Conservation (phyloP, 805 yeast species). For the Wickerhamiella musiphila region DNA sequence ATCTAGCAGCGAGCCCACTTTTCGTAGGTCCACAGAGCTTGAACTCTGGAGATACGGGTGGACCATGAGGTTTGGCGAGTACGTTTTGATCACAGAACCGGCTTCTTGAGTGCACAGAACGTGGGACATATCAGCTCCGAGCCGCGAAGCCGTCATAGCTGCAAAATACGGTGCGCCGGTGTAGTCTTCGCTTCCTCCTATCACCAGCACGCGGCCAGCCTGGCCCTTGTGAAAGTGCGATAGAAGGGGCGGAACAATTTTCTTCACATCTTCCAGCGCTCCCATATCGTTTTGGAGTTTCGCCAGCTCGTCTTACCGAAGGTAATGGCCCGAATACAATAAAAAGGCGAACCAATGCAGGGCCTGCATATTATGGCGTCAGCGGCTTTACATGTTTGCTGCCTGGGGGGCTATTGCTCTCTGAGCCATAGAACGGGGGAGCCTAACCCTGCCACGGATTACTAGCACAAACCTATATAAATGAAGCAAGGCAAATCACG, state of each 20-base stretch:
- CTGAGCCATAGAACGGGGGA: too few relatives aligned
- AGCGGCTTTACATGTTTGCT: too few relatives aligned
- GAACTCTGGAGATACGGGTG: conserved; percentile 67
- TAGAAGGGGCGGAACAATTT: conserved; percentile 42
- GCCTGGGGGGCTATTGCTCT: too few relatives aligned
- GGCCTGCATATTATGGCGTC: too few relatives aligned
- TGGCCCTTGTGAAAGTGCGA: conserved; percentile 69
- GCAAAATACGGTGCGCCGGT: conserved; percentile 95
- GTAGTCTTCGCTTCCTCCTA: conserved; percentile 92
- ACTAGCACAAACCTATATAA: too few relatives aligned
- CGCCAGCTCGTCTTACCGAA: too few relatives aligned
- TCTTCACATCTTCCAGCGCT: conserved; percentile 29
- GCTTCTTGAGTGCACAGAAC: conserved; percentile 72
- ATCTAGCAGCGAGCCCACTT: not conserved
- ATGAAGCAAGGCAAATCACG: not conserved
- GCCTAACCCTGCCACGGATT: too few relatives aligned
- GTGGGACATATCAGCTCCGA: conserved; percentile 83
- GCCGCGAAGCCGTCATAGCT: conserved; percentile 63
- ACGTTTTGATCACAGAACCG: conserved; percentile 63
- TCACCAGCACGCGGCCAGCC: conserved; percentile 66
- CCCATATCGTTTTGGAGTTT: not conserved
- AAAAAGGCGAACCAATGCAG: too few relatives aligned
- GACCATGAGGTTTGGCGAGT: conserved; percentile 89
- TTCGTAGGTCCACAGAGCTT: conserved; percentile 12
- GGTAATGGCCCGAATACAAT: too few relatives aligned